These are phyloP conservation scores for Yamagishiella unicocca DNA, from an alignment of 139 green algal genomes.

Conservation along the genomic window DNA sequence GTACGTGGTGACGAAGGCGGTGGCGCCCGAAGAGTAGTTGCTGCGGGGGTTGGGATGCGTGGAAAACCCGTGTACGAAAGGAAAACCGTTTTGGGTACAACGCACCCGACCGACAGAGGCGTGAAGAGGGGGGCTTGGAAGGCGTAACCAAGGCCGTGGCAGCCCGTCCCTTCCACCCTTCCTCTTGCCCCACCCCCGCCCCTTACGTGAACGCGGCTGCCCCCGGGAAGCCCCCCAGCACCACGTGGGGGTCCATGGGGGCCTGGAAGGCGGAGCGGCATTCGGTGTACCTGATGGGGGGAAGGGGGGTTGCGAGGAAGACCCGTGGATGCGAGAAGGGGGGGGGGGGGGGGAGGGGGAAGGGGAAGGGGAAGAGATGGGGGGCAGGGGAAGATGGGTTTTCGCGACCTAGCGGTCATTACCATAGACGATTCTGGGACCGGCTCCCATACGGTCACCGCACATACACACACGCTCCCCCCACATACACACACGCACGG, in stretches of 20 bases:
- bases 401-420: too few species aligned
- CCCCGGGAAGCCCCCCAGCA: slow-evolving; percentile 89
- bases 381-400: background rate
- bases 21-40: slow-evolving; percentile 80
- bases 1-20: slow-evolving; percentile 88
- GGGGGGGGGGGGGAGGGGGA: background rate
- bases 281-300: slow-evolving; percentile 51
- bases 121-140: too few species aligned
- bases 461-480: background rate
- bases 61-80: too few species aligned
- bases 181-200: too few species aligned
- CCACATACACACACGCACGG: background rate
- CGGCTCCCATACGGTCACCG: background rate
- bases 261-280: slow-evolving; percentile 78
- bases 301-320: background rate
- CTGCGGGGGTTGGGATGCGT: slow-evolving; percentile 35
- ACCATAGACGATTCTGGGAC: too few species aligned
- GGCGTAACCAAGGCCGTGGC: too few species aligned
- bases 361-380: background rate
- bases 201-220: slow-evolving; percentile 59
- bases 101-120: too few species aligned
- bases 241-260: slow-evolving; percentile 86
- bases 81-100: too few species aligned
- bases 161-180: too few species aligned
- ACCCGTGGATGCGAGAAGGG: background rate